Evolutionary conservation across 495 filamentous ascomycete genomes (phyloP), one percentile per base, ranked within the genome.

Genomic region (Podospora anserina): DNA sequence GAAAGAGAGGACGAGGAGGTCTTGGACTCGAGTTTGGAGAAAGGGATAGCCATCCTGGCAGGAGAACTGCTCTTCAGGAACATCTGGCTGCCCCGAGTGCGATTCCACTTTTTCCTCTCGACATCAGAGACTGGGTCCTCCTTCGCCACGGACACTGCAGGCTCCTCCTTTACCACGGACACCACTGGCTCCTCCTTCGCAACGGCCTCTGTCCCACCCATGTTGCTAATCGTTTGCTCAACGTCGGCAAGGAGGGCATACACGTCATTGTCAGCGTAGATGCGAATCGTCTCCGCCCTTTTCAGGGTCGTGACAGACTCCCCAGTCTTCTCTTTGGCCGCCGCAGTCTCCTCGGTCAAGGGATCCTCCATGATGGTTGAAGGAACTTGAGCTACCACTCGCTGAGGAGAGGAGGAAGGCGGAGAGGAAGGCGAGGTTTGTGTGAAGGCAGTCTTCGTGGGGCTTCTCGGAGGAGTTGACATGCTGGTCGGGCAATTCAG

Each of bases 261-360:
- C 11, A 92, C 86, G 62, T 88, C 86, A 64, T 81, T 82, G 70
- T 87, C 88, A 32, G 88, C 88, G 67, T 90, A 90, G 69, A 90
- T 85, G 67, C 85, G 86, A 68, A 91, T 91, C 64, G 87, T 89
- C 74, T 90, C 84, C 27, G 85, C 86, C 30, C 70, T 79, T 54
- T 65, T 78, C 64, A 79, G 66, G 20, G 74, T 20, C 18, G 72
- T 27, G 20, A 67, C 66, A 3, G 64, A 34, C 44, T 62, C 69
- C 6, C 74, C 75, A 30, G 78, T 75, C 66, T 75, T 68, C 7
- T 55, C 28, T 11, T 63, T 66, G 58, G 66, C 49, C 13, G 69
- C 30, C 23, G 72, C 68, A 1, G 74, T 71, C 44, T 80, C 79
- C 68, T 84, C 82, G 30, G 79, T 76, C 4, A 75, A 61, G 18